Conservation (phyloP, 108 stramenopile species). For the Fragilariopsis cylindrus region DNA sequence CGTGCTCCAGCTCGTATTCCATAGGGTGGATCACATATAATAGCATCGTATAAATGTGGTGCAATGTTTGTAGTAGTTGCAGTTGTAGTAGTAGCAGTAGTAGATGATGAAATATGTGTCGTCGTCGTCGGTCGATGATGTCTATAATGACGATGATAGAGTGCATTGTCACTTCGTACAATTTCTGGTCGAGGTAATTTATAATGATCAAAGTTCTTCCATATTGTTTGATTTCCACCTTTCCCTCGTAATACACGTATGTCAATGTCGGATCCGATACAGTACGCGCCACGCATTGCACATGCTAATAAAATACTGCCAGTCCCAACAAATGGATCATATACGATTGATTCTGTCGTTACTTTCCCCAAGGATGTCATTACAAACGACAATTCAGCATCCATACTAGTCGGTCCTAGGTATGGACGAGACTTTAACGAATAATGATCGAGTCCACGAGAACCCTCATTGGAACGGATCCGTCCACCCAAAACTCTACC, state of each 20-base stretch:
- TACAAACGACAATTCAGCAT: constrained; percentile 90
- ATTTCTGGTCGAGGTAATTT: constrained; percentile 89
- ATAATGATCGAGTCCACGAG: constrained; percentile 72
- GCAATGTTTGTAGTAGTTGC: neutral
- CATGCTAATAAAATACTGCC: constrained; percentile 92
- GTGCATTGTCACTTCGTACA: constrained; percentile 87
- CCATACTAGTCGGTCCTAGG: constrained; percentile 98
- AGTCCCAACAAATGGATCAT: constrained; percentile 98
- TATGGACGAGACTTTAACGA: constrained; percentile 90
- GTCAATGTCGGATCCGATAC: constrained; percentile 96
- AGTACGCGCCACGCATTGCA: constrained; percentile 85
- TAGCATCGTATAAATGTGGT: constrained; percentile 72
- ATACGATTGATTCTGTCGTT: constrained; percentile 54
- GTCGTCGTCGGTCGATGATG: neutral
- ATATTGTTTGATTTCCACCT: constrained; percentile 63
- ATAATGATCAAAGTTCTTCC: constrained; percentile 88
- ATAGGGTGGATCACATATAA: constrained; percentile 83
- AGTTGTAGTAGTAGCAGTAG: neutral
- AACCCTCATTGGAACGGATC: constrained; percentile 36
- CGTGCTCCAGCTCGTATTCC: constrained; percentile 96
- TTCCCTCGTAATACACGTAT: constrained; percentile 87
- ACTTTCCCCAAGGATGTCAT: constrained; percentile 92
- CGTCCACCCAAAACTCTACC: constrained; percentile 66
- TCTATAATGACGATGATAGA: constrained; percentile 84
- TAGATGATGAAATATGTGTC: neutral